Conservation (phyloP, 2,329 filamentous ascomycete species). For the Cyphellophora europaea region DNA sequence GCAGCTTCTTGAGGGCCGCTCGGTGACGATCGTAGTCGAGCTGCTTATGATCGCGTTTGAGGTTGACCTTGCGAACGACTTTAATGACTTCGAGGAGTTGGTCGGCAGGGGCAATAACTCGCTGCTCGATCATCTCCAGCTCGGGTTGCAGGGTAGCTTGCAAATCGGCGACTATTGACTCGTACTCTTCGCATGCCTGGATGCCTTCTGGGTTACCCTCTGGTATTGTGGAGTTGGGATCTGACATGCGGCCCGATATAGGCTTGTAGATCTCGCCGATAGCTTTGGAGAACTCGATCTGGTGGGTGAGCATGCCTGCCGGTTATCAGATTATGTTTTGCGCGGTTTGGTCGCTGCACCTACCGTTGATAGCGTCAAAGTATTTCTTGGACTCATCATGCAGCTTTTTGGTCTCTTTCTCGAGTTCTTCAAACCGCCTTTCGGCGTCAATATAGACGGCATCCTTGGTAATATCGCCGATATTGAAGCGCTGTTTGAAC, state of each 20-base stretch:
- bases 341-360: slow-evolving; percentile 10
- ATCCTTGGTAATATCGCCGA: slow-evolving; percentile 93
- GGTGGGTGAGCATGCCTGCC: slow-evolving; percentile 80
- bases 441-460: slow-evolving; percentile 91
- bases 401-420: slow-evolving; percentile 90
- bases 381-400: slow-evolving; percentile 98
- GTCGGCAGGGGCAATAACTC: slow-evolving; percentile 84
- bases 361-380: slow-evolving; percentile 89
- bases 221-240: slow-evolving; percentile 70
- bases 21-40: slow-evolving; percentile 89
- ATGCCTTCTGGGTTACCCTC: slow-evolving; percentile 92
- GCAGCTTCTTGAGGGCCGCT: slow-evolving; percentile 76
- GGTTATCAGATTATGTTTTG: slow-evolving; percentile 4
- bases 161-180: slow-evolving; percentile 78
- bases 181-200: slow-evolving; percentile 91
- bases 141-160: slow-evolving; percentile 83
- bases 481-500: slow-evolving; percentile 85
- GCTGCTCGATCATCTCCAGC: slow-evolving; percentile 91
- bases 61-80: slow-evolving; percentile 75
- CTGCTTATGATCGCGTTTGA: slow-evolving; percentile 95
- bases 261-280: slow-evolving; percentile 97
- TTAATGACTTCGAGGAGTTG: slow-evolving; percentile 94
- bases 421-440: slow-evolving; percentile 84
- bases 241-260: slow-evolving; percentile 90
- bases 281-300: slow-evolving; percentile 96